Percentiles rank a stretch among this genome's conserved stretches.
Conservation (phyloP, 2,329 filamentous ascomycete genomes). For the Stagonosporopsis chrysanthemi region DNA sequence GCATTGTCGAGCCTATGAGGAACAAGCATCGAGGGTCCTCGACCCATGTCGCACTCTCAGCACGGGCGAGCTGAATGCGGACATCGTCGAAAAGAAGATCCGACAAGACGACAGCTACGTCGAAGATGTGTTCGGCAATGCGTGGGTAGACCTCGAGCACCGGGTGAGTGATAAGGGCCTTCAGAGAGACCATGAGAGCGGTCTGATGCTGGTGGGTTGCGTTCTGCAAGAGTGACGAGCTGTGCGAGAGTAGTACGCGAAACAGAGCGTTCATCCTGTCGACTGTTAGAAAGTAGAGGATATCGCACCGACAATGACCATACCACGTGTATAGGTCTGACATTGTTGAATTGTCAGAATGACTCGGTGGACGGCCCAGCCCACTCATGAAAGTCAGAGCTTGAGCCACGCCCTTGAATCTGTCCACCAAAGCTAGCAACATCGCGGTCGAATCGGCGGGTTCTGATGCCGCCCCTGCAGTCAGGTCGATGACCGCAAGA, state of each 20-base stretch:
- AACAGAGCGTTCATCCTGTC: constrained; percentile 48
- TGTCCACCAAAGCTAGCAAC: constrained; percentile 39
- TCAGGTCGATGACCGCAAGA: constrained; percentile 45
- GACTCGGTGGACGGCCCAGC: background rate
- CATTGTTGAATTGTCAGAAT: constrained; percentile 11
- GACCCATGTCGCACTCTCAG: constrained; percentile 32
- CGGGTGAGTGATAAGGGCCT: constrained; percentile 49
- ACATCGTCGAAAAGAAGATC: constrained; percentile 52
- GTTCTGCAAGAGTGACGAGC: constrained; percentile 32
- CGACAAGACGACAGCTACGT: constrained; percentile 53
- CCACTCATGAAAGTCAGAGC: constrained; percentile 26
- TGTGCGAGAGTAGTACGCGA: constrained; percentile 52
- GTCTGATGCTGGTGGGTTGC: constrained; percentile 40
- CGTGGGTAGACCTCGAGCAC: constrained; percentile 45
- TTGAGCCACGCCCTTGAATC: constrained; percentile 41
- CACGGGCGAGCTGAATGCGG: constrained; percentile 43
- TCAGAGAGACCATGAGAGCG: constrained; percentile 46
- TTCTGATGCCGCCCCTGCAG: constrained; percentile 27
- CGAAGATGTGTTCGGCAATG: constrained; percentile 53
- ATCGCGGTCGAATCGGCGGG: constrained; percentile 29
- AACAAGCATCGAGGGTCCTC: constrained; percentile 50
- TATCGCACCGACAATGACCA: background rate
- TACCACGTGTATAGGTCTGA: constrained; percentile 37
- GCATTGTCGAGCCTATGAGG: constrained; percentile 48
- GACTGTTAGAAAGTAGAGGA: constrained; percentile 20